A percentile compares a stretch with the other conserved stretches of the same genome.
These are phyloP conservation scores for Chloris gayana DNA, from an alignment of 176 grass and related monocot species.

Conservation along the genomic window DNA sequence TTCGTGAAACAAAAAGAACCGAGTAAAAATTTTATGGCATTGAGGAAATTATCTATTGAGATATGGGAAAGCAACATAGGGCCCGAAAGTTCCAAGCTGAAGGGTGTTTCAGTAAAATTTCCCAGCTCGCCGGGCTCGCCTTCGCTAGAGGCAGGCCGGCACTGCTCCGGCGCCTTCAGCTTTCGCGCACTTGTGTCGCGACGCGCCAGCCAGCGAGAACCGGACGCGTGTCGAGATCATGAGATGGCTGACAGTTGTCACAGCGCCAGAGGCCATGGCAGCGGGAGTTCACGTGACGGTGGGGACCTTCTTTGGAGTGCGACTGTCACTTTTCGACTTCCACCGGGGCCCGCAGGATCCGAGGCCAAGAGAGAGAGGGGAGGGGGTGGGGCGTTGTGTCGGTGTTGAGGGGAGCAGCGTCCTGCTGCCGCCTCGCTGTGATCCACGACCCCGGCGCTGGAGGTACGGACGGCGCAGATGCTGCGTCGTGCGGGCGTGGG, in stretches of 20 bases:
- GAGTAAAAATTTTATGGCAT: too few relatives aligned
- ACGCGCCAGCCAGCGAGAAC: neutral
- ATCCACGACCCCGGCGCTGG: neutral
- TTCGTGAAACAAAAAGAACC: too few relatives aligned
- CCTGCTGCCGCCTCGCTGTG: slow-evolving; percentile 21
- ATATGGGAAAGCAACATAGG: slow-evolving; percentile 39
- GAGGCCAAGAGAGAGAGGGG: neutral
- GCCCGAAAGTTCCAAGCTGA: neutral
- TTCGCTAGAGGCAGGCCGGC: neutral
- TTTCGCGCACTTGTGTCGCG: slow-evolving; percentile 39
- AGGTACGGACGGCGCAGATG: slow-evolving; percentile 25
- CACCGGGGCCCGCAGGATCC: neutral
- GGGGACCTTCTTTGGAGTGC: slow-evolving; percentile 4
- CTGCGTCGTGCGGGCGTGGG: neutral
- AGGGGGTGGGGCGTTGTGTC: neutral
- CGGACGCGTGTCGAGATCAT: slow-evolving; percentile 27
- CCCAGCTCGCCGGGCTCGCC: neutral
- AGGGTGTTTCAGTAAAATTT: slow-evolving; percentile 38
- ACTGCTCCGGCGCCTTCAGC: neutral
- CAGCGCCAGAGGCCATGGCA: neutral
- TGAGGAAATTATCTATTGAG: too few relatives aligned
- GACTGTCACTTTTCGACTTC: neutral
- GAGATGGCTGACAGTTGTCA: slow-evolving; percentile 9
- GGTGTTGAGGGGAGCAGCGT: slow-evolving; percentile 20
- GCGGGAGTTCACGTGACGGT: slow-evolving; percentile 41